Conservation (phyloP, 805 yeast species). For the Priceomyces fermenticarens region DNA sequence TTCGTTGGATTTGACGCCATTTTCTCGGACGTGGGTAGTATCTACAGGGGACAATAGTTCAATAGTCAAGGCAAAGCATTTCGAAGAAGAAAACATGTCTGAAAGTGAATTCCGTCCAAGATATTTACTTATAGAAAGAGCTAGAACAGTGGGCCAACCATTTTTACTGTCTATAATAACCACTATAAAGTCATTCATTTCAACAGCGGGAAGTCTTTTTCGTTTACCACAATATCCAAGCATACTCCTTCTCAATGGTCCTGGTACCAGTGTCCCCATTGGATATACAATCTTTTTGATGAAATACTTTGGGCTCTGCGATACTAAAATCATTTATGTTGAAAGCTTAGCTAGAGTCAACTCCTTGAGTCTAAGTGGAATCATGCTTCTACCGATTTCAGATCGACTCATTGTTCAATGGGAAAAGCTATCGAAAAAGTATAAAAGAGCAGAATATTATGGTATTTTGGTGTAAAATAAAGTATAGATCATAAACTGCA, state of each 20-base stretch:
- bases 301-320: constrained; percentile 44
- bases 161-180: constrained; percentile 44
- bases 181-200: constrained; percentile 36
- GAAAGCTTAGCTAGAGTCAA: constrained; percentile 86
- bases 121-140: constrained; percentile 46
- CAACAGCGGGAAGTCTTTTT: constrained; percentile 25
- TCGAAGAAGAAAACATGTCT: constrained; percentile 24
- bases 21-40: constrained; percentile 37
- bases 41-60: constrained; percentile 55
- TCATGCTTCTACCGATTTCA: constrained; percentile 62
- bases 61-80: constrained; percentile 32
- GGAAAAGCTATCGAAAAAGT: constrained; percentile 54
- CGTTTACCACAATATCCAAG: constrained; percentile 33
- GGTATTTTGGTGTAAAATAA: constrained; percentile 66
- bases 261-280: constrained; percentile 75
- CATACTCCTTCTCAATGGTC: constrained; percentile 66
- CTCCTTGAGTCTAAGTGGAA: constrained; percentile 73
- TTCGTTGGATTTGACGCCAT: constrained; percentile 27
- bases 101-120: constrained; percentile 12
- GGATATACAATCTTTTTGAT: constrained; percentile 54
- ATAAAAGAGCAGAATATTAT: constrained; percentile 64
- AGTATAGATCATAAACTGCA: too few relatives aligned
- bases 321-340: constrained; percentile 66
- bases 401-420: constrained; percentile 90
- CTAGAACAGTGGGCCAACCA: constrained; percentile 60